phyloP scores from a whole-genome alignment of 75 land plant genomes.

The Pinus albicaulis region DNA sequence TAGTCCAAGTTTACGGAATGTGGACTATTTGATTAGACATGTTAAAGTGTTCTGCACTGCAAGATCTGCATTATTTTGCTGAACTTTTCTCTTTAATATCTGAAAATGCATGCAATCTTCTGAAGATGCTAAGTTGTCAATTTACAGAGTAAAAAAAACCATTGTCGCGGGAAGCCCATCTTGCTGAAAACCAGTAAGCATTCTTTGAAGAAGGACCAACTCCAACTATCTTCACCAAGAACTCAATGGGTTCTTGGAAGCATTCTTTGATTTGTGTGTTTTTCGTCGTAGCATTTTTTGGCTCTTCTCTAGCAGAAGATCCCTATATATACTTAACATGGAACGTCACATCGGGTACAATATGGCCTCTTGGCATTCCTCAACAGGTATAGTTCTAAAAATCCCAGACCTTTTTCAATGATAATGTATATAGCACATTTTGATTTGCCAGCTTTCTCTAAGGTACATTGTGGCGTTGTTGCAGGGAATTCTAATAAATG shows the following conservation, averaged over 20 bases:
- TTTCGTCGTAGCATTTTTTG: not conserved
- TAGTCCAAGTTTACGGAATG: too few relatives aligned
- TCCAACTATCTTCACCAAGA: not conserved
- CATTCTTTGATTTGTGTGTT: not conserved
- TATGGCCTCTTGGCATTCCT: slow-evolving; percentile 26
- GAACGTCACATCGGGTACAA: slow-evolving; percentile 34
- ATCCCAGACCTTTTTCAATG: slow-evolving; percentile 28
- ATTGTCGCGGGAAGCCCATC: not conserved
- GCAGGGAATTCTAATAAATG: slow-evolving; percentile 70
- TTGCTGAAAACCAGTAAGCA: not conserved
- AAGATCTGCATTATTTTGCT: not conserved
- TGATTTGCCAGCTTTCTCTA: too few relatives aligned
- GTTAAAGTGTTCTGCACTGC: not conserved
- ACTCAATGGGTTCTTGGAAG: not conserved
- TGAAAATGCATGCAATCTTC: too few relatives aligned
- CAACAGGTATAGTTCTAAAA: slow-evolving; percentile 17
- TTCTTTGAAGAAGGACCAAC: not conserved
- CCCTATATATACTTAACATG: slow-evolving; percentile 42
- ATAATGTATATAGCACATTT: not conserved
- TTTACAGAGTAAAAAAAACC: not conserved
- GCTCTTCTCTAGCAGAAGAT: slow-evolving; percentile 7
- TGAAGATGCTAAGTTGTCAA: not conserved
- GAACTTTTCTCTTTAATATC: not conserved
- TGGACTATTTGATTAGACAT: too few relatives aligned
- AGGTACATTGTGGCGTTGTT: not conserved